phyloP scores from a whole-genome alignment of 352 stramenopile species.

The Aphanomyces invadans region DNA sequence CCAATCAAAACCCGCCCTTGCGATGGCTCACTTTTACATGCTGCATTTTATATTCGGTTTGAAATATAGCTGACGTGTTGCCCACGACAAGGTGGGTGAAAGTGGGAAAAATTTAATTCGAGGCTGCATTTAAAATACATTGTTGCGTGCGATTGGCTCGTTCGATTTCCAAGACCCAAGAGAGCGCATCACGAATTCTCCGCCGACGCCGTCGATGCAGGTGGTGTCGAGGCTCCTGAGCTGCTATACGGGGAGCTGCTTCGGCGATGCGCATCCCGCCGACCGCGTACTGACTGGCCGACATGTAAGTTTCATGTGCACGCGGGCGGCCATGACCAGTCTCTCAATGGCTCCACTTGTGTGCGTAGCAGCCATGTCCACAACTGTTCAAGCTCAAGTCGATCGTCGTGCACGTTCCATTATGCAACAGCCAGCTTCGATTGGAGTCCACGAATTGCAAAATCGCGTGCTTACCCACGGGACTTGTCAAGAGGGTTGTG shows the following conservation, averaged over 20 bases:
- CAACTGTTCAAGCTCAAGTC: slow-evolving; percentile 20
- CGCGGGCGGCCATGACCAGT: background rate
- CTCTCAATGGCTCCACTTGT: background rate
- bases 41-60: too few relatives aligned
- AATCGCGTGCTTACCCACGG: slow-evolving; percentile 17
- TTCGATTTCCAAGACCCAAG: background rate
- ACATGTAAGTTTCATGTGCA: background rate
- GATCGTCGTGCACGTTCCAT: slow-evolving; percentile 1
- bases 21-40: background rate
- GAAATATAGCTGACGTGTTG: too few relatives aligned
- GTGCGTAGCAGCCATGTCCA: slow-evolving; percentile 2
- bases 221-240: background rate
- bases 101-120: too few relatives aligned
- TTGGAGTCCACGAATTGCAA: slow-evolving; percentile 20
- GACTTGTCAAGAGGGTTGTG: slow-evolving; percentile 22
- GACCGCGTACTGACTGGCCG: background rate
- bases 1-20: background rate
- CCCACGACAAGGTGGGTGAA: too few relatives aligned
- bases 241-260: slow-evolving; percentile 10
- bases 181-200: background rate
- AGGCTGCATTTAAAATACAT: background rate
- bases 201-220: background rate
- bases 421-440: background rate
- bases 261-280: background rate
- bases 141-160: background rate